Percentiles rank a stretch among this genome's conserved stretches.
phyloP scores from a whole-genome alignment of 2,329 filamentous ascomycete genomes.

The Fusarium praegraminearum region DNA sequence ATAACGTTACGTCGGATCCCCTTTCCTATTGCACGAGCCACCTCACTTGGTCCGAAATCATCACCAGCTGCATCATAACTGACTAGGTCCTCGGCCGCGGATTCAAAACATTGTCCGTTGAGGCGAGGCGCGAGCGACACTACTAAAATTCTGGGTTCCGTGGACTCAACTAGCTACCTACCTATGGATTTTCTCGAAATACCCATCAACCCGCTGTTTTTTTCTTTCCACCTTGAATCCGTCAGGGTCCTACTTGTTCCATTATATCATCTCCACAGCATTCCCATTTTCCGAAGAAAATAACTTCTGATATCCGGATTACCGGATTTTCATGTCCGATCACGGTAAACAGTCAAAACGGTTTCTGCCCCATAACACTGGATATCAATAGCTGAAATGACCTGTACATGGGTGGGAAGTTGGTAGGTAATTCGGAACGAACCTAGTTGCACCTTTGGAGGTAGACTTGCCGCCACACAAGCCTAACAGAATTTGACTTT shows the following conservation, averaged over 20 bases:
- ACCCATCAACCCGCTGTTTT: conserved; percentile 8
- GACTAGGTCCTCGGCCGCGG: conserved; percentile 18
- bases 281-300: conserved; percentile 8
- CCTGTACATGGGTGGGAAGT: not conserved
- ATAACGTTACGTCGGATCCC: conserved; percentile 24
- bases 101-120: conserved; percentile 17
- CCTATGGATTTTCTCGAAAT: conserved; percentile 23
- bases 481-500: conserved; percentile 13
- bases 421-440: not conserved
- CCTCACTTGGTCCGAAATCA: conserved; percentile 28
- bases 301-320: conserved; percentile 5
- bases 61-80: conserved; percentile 29
- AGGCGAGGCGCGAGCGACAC: conserved; percentile 2
- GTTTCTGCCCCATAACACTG: not conserved
- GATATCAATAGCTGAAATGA: not conserved
- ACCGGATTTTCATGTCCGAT: conserved; percentile 20
- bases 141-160: conserved; percentile 1
- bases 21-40: conserved; percentile 28
- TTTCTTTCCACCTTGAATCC: not conserved
- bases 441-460: conserved; percentile 11
- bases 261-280: conserved; percentile 1
- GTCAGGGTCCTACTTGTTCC: conserved; percentile 11
- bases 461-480: not conserved
- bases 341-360: not conserved
- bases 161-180: not conserved